Base-by-base conservation (phyloP, 805 yeast species). In the Candida michaelii region DNA sequence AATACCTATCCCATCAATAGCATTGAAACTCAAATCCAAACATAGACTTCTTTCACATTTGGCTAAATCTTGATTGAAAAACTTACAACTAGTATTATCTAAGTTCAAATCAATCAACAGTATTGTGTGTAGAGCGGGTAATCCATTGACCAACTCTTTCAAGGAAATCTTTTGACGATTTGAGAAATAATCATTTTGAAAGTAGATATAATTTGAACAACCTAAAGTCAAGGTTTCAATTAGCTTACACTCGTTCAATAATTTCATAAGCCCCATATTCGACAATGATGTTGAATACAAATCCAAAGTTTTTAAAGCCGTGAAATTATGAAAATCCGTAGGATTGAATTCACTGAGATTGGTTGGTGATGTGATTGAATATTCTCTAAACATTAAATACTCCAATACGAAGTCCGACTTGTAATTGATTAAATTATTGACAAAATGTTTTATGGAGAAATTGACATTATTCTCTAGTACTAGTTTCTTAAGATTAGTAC, bases 281-380 rank as follows among this genome's bases (percentile, higher is more conserved):
- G 73, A 66, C 29, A 72, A 60, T 31, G 71, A 70, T 39, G 69
- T 63, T 31, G 60, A 61, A 34, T 69, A 71, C 36, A 75, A 65
- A 34, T 60, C 76, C n/a, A 69, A 55, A 4, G 48, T 46, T 3
- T 41, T 18, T n/a, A 70, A 45, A 4, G 40, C 31, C 14, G 47
- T 36, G 7, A 69, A 43, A 36, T 59, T 62, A 1, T 43, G 47
- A 11, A 67, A 50, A 33, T 62, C 65, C 4, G 38, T 36, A 0
- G 48, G 34, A 7, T 41, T 35, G 34, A 67, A 54, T 34, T 66
- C 68, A 23, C 51, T 53, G 27, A 69, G 43, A 30, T 56, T 58
- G 7, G 56, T 50, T 3, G 61, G 51, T 2, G 50, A 40, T 3
- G 44, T 47, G 5, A 53, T 51, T 1, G 42, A 39, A 27, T 47